A percentile compares a stretch with the other conserved stretches of the same genome.
These are phyloP conservation scores for Chiua virens DNA, from an alignment of 768 basidiomycete genomes.

Conservation along the genomic window DNA sequence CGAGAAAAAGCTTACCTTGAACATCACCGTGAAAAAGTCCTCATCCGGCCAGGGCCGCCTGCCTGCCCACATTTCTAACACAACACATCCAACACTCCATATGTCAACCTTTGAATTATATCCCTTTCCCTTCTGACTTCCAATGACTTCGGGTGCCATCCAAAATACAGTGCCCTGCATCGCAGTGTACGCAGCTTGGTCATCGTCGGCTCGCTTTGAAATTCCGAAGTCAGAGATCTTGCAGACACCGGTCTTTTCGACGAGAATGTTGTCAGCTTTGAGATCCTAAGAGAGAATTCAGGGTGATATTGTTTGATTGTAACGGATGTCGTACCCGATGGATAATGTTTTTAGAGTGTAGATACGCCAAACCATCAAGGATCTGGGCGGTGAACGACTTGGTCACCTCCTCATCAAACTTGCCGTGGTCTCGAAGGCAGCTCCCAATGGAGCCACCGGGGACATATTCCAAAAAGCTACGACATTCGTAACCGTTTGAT, in stretches of 20 bases:
- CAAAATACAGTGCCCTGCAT: slow-evolving; percentile 99
- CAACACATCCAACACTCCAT: slow-evolving; percentile 98
- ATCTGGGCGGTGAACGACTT: slow-evolving; percentile 94
- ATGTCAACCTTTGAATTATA: slow-evolving; percentile 98
- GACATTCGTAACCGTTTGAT: slow-evolving; percentile 9
- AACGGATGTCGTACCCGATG: slow-evolving; percentile 64
- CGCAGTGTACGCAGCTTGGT: slow-evolving; percentile 80
- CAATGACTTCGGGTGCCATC: slow-evolving; percentile 98
- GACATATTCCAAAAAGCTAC: slow-evolving; percentile 96
- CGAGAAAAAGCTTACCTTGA: slow-evolving; percentile 59
- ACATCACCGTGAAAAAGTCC: slow-evolving; percentile 90
- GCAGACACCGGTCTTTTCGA: slow-evolving; percentile 88
- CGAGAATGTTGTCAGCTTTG: slow-evolving; percentile 97
- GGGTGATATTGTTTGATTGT: not conserved
- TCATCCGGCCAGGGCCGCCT: slow-evolving; percentile 91
- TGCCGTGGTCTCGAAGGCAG: slow-evolving; percentile 87
- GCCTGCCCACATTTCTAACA: slow-evolving; percentile 99
- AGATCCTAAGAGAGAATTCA: slow-evolving; percentile 61
- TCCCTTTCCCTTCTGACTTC: slow-evolving; percentile 75
- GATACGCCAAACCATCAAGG: slow-evolving; percentile 85
- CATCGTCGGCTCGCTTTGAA: slow-evolving; percentile 91
- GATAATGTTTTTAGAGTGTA: slow-evolving; percentile 88
- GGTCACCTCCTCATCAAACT: slow-evolving; percentile 89
- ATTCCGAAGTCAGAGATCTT: slow-evolving; percentile 99
- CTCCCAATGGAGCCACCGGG: slow-evolving; percentile 95